Evolutionary conservation across 257 asterid genomes (phyloP).

Genomic region (Ilex asprella): DNA sequence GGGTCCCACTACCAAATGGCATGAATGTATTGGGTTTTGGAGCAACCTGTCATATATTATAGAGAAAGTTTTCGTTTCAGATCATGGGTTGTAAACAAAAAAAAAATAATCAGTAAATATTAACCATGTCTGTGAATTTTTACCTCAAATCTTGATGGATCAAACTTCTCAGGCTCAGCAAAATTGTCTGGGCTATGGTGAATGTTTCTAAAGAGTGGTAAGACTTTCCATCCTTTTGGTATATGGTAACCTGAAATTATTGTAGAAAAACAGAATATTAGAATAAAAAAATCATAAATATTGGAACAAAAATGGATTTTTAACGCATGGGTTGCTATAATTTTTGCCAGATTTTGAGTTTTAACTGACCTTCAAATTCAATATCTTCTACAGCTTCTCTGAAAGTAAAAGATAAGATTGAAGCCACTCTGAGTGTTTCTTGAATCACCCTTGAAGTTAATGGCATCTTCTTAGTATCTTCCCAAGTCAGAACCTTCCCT

Average conservation of each 20-base stretch:
- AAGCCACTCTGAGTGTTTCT: constrained; percentile 75
- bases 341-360: background rate
- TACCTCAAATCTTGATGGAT: constrained; percentile 99
- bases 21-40: constrained; percentile 88
- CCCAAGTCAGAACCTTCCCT: constrained; percentile 38
- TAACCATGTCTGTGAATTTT: background rate
- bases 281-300: no score
- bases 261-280: background rate
- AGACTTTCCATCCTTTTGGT: constrained; percentile 96
- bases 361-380: constrained; percentile 55
- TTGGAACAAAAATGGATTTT: no score
- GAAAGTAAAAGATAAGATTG: constrained; percentile 63
- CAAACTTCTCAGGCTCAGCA: constrained; percentile 88
- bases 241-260: constrained; percentile 54
- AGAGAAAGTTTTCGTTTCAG: background rate
- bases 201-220: constrained; percentile 86
- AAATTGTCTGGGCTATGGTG: constrained; percentile 88
- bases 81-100: constrained; percentile 2
- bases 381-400: constrained; percentile 85
- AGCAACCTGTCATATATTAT: constrained; percentile 38
- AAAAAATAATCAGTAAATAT: no score
- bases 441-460: constrained; percentile 59
- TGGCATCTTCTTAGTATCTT: constrained; percentile 66
- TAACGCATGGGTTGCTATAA: no score
- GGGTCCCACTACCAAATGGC: constrained; percentile 96